A percentile compares a stretch with the other conserved stretches of the same genome.
phyloP scores from a whole-genome alignment of 78 protist species.

The Tieghemostelium lacteum region DNA sequence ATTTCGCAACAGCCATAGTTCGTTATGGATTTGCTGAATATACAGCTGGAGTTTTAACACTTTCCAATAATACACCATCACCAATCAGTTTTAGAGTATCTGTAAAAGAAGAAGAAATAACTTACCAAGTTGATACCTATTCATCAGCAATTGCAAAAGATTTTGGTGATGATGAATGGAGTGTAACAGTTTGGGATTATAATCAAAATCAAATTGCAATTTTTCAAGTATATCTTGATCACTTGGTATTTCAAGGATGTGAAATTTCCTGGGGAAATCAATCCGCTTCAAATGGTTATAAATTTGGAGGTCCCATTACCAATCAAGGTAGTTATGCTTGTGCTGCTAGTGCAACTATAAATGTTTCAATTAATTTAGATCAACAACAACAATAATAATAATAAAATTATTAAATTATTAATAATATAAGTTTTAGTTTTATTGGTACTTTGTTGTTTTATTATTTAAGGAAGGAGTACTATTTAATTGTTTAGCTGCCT shows the following conservation, averaged over 20 bases:
- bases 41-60: background rate
- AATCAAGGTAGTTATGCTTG: slow-evolving; percentile 17
- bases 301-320: background rate
- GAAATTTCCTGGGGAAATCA: no score
- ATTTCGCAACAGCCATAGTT: slow-evolving; percentile 19
- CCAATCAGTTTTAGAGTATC: background rate
- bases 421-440: no score
- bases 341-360: background rate
- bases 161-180: background rate
- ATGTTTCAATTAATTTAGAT: background rate
- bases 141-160: background rate
- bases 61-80: background rate
- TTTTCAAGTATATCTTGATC: background rate
- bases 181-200: background rate
- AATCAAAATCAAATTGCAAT: background rate
- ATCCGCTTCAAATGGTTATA: background rate
- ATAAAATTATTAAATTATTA: no score
- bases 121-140: background rate
- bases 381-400: background rate
- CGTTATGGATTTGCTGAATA: no score
- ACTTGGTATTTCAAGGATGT: background rate
- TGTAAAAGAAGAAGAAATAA: background rate
- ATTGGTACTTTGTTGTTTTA: no score
- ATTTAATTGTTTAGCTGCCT: no score
- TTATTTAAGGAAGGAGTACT: no score